Evolutionary conservation across 2,329 filamentous ascomycete genomes (phyloP), one percentile per base, ranked within the genome.

Genomic region (Xylariaceae sp.): DNA sequence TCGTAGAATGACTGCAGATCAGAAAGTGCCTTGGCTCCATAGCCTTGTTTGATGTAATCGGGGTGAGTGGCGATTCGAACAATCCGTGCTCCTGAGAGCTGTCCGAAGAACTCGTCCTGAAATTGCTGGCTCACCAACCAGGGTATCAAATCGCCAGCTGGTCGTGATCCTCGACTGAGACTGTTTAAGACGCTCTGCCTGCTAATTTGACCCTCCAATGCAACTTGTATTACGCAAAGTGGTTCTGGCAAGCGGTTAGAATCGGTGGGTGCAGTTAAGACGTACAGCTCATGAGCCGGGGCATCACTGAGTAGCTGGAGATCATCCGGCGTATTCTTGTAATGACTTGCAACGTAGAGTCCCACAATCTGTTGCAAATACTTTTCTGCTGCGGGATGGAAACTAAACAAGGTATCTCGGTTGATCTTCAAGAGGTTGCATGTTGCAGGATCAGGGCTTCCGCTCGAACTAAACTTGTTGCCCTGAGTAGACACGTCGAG

Each of bases 341-440:
- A 92, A 68, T 92, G 88, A 62, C 90, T 96, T 28, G 94, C 91
- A 28, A 99, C 95, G 63, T 97, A 99, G 2, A 99, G 81, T 1
- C 92, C 91, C 73, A 99, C 93, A 90, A 99, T 97, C 64, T 96
- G 91, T 69, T 99, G 94, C 50, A 99, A 75, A 73, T 99, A 97
- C 66, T 92, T 94, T 70, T 99, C 94, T 2, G 94, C 95, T 17
- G 97, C 90, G 2, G 92, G 90, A 65, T 99, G 94, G 77, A 95
- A 99, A 12, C 93, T 97, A 75, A 99, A 99, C 13, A 99, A 82
- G 9, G 93, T 97, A 73, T 99, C 94, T 50, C 94, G 88, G 74
- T 97, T 99, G 63, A 99, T 91, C 62, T 91, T 87, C 51, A 97
- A 81, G 50, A 99, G 83, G 72, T 99, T 87, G 70, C 94, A 99